These are phyloP conservation scores for Leccinum pachyderme DNA, from an alignment of 1,284 basidiomycete species.

Conservation along the genomic window DNA sequence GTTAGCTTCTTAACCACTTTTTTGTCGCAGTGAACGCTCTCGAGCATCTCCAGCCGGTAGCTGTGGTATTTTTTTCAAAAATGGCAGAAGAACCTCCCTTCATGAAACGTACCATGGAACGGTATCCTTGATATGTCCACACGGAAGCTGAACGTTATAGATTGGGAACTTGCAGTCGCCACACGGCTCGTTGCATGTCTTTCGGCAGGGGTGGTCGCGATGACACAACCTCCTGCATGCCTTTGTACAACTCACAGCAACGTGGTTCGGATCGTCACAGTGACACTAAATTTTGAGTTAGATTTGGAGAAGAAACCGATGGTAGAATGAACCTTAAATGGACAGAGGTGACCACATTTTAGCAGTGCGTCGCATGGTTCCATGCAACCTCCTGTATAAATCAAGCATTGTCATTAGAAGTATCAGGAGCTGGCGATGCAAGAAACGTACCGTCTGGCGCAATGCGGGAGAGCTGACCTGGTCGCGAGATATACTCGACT, in stretches of 20 bases:
- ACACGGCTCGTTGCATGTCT: slow-evolving; percentile 52
- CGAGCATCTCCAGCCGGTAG: slow-evolving; percentile 44
- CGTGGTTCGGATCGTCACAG: slow-evolving; percentile 57
- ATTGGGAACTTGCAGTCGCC: slow-evolving; percentile 56
- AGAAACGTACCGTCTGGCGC: slow-evolving; percentile 54
- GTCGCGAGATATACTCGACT: slow-evolving; percentile 42
- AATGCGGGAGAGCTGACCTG: slow-evolving; percentile 49
- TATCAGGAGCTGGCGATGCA: background rate
- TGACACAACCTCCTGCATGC: slow-evolving; percentile 53
- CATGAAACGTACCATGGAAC: slow-evolving; percentile 51
- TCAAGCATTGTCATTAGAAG: background rate
- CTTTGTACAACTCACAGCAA: slow-evolving; percentile 48
- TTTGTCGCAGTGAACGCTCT: slow-evolving; percentile 44
- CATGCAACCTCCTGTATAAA: slow-evolving; percentile 57
- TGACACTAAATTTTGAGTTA: slow-evolving; percentile 53
- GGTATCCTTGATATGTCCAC: slow-evolving; percentile 51
- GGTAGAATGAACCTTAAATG: slow-evolving; percentile 44
- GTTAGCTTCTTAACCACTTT: slow-evolving; percentile 47
- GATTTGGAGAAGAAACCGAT: background rate
- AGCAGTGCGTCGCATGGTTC: slow-evolving; percentile 52
- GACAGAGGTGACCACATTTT: slow-evolving; percentile 71
- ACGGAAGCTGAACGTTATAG: slow-evolving; percentile 53
- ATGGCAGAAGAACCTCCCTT: background rate
- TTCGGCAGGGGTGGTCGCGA: slow-evolving; percentile 59
- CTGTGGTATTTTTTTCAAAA: slow-evolving; percentile 35